A percentile compares a stretch with the other conserved stretches of the same genome.
These are phyloP conservation scores for Mortierella alpina DNA, from an alignment of 192 early-diverging fungal genomes.

Conservation along the genomic window DNA sequence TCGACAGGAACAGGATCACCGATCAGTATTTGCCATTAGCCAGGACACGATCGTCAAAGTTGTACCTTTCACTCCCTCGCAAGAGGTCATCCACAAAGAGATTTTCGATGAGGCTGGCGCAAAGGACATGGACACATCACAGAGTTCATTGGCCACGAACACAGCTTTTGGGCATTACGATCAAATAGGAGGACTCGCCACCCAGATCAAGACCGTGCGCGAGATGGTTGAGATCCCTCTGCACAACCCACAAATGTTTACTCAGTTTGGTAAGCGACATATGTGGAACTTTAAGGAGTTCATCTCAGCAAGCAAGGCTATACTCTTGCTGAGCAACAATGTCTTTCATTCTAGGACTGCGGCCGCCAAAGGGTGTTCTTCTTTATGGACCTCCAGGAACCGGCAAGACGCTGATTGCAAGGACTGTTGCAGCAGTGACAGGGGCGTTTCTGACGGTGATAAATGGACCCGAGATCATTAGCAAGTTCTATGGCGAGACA, in stretches of 20 bases:
- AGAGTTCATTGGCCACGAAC: background rate
- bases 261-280: slow-evolving; percentile 68
- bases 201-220: slow-evolving; percentile 78
- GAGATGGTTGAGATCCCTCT: slow-evolving; percentile 88
- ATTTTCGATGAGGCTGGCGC: slow-evolving; percentile 4
- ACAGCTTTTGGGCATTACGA: slow-evolving; percentile 53
- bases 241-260: slow-evolving; percentile 76
- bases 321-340: background rate
- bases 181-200: slow-evolving; percentile 83
- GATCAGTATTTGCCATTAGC: slow-evolving; percentile 40
- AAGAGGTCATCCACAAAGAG: slow-evolving; percentile 17
- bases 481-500: slow-evolving; percentile 94
- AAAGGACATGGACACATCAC: background rate
- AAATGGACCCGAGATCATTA: slow-evolving; percentile 92
- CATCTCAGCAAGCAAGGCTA: background rate
- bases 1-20: slow-evolving; percentile 14
- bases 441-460: slow-evolving; percentile 79
- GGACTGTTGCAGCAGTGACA: slow-evolving; percentile 87
- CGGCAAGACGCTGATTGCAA: slow-evolving; percentile 95
- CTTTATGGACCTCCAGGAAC: slow-evolving; percentile 93
- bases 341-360: slow-evolving; percentile 61
- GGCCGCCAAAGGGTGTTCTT: slow-evolving; percentile 92
- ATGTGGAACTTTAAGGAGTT: background rate
- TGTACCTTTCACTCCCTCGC: slow-evolving; percentile 31
- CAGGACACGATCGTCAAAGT: slow-evolving; percentile 54